Evolutionary conservation across 805 yeast genomes (phyloP).

Genomic region (Lachancea thermotolerans): DNA sequence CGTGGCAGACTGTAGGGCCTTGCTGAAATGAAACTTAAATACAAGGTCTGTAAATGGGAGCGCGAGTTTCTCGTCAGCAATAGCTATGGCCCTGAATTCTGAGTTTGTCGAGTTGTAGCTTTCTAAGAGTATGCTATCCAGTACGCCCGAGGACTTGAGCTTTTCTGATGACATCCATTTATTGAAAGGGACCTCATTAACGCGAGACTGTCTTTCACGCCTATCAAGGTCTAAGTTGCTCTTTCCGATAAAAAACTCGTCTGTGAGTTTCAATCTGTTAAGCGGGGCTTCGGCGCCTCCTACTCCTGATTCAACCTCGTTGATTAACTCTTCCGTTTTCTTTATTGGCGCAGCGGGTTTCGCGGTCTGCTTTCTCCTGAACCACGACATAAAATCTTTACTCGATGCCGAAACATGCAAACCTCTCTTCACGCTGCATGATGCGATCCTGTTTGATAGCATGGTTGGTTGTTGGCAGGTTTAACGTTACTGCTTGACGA

Average conservation of each 20-base stretch:
- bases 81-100: neutral
- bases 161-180: slow-evolving; percentile 31
- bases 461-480: neutral
- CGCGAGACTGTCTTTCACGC: slow-evolving; percentile 7
- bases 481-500: neutral
- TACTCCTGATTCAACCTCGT: slow-evolving; percentile 32
- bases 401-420: slow-evolving; percentile 1
- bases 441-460: neutral
- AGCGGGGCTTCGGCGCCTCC: slow-evolving; percentile 11
- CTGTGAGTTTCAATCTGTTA: slow-evolving; percentile 22
- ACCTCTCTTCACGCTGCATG: neutral
- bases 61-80: slow-evolving; percentile 16
- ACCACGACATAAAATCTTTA: slow-evolving; percentile 36
- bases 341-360: slow-evolving; percentile 14
- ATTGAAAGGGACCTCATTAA: slow-evolving; percentile 27
- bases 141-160: slow-evolving; percentile 20
- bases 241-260: slow-evolving; percentile 28
- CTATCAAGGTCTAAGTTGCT: slow-evolving; percentile 18
- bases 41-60: slow-evolving; percentile 24
- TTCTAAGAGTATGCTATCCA: slow-evolving; percentile 21
- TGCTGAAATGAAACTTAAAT: slow-evolving; percentile 33
- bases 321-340: slow-evolving; percentile 30
- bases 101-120: slow-evolving; percentile 6
- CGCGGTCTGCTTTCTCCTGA: slow-evolving; percentile 28
- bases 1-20: slow-evolving; percentile 31